Conservation (phyloP, 2,329 filamentous ascomycete species). For the Calonectria ilicicola region DNA sequence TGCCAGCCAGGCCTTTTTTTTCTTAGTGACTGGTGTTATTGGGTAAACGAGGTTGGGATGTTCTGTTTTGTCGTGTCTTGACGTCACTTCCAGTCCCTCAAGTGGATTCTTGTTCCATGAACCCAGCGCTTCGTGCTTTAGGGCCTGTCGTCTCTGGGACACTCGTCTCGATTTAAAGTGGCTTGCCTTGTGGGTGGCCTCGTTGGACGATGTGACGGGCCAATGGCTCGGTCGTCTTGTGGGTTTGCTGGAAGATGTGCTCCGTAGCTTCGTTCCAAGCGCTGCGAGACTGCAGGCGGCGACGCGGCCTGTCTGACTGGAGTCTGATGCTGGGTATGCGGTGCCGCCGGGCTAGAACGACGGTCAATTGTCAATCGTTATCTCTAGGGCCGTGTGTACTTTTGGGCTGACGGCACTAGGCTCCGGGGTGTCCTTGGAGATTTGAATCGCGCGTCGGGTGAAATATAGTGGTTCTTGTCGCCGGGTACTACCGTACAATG, state of each 20-base stretch:
- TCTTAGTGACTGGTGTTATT: slow-evolving; percentile 8
- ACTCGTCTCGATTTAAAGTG: slow-evolving; percentile 8
- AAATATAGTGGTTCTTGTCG: slow-evolving; percentile 7
- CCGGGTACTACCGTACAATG: slow-evolving; percentile 12
- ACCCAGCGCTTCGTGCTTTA: not conserved
- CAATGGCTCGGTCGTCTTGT: slow-evolving; percentile 8
- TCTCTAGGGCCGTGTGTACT: not conserved
- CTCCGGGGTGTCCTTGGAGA: slow-evolving; percentile 2
- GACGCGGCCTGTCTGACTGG: slow-evolving; percentile 10
- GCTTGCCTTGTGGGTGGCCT: slow-evolving; percentile 13
- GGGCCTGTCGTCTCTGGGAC: slow-evolving; percentile 1
- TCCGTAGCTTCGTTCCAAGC: not conserved
- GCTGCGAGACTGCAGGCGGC: slow-evolving; percentile 9
- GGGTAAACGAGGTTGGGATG: slow-evolving; percentile 4
- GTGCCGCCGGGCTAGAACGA: slow-evolving; percentile 4
- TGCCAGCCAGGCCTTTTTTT: not conserved
- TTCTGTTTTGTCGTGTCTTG: not conserved
- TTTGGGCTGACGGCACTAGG: not conserved
- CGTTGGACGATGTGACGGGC: not conserved
- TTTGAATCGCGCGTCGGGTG: slow-evolving; percentile 13
- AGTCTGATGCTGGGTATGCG: not conserved
- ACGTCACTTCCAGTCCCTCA: slow-evolving; percentile 7
- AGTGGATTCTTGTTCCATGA: not conserved
- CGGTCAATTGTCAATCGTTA: slow-evolving; percentile 14
- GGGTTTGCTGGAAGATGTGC: not conserved